Base-by-base conservation (phyloP, 192 early-diverging fungal species). In the Pilaira anomala region DNA sequence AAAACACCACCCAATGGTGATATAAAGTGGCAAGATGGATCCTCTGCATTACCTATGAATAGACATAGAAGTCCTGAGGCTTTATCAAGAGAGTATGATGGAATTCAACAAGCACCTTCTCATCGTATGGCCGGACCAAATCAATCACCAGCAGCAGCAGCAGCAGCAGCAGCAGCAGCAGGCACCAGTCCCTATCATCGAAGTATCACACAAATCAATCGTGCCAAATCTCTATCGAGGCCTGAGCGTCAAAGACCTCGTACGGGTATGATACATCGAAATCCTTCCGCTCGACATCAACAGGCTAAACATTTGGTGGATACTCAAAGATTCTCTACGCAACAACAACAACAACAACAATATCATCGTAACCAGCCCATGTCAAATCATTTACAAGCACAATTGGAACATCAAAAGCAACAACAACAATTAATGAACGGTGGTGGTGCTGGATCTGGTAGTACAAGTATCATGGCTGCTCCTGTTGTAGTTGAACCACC, bases 201-300 rank as follows among this genome's bases (percentile, higher is more conserved):
- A 22, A 33, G 45, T 11, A 16, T n/a, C 18, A 60, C 25, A 16
- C 0, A 49, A 28, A 12, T 36, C 0, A 36, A 48, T 3, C 46
- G 60, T 9, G 30, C 45, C 6, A 62, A 62, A 18, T 80, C 78
- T 7, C 48, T 80, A 39, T 69, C 68, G 33, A 69, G 72, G 29
- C 78, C 78, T 45, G 78, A 80, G 41, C 68, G 78, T 26, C 67
- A 75, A 42, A 54, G 78, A 63, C 78, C 74, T 41, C 73, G 73
- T n/a, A 68, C 42, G 14, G 72, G 72, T 3, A 80, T 80, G 72
- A 50, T 80, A 16, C 62, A 48, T 18, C 21, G 19, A 48, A 16
- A 25, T 26, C 13, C 60, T 48, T 21, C 44, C 7, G 11, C 22
- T 44, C 12, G 42, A 60, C 40, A 30, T 1, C 11, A 60, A 30